Evolutionary conservation across 129 eudicot species (phyloP).

Genomic region (Smallanthus sonchifolius): DNA sequence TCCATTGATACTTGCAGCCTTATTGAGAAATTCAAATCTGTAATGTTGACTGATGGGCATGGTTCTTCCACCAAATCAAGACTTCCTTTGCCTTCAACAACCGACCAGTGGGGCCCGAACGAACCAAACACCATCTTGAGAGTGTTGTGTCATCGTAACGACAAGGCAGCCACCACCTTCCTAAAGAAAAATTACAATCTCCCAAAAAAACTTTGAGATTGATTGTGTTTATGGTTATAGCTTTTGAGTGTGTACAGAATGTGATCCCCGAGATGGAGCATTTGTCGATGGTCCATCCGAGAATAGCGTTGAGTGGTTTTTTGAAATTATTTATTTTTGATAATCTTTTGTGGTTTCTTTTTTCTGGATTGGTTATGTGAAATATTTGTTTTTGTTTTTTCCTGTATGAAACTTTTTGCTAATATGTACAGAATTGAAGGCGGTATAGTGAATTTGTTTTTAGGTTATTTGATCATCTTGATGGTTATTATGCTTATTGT

Average conservation of each 20-base stretch:
- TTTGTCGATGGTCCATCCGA: neutral
- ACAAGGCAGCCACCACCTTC: slow-evolving; percentile 62
- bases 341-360: neutral
- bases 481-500: neutral
- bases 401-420: neutral
- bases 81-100: slow-evolving; percentile 65
- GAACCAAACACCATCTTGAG: slow-evolving; percentile 74
- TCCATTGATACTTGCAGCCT: slow-evolving; percentile 43
- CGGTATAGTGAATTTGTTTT: neutral
- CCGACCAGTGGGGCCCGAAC: slow-evolving; percentile 59
- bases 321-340: neutral
- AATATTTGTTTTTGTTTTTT: slow-evolving; percentile 3
- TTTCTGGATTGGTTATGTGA: slow-evolving; percentile 16
- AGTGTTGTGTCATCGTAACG: slow-evolving; percentile 70
- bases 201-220: slow-evolving; percentile 50
- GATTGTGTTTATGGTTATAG: neutral
- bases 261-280: slow-evolving; percentile 12
- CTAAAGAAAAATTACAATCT: slow-evolving; percentile 63
- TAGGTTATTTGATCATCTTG: neutral
- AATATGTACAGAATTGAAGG: slow-evolving; percentile 10
- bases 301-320: neutral
- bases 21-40: slow-evolving; percentile 45
- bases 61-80: slow-evolving; percentile 50
- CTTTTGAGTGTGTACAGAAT: slow-evolving; percentile 22
- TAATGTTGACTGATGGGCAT: slow-evolving; percentile 18